Evolutionary conservation across 1,284 basidiomycete species (phyloP).

Genomic region (Flammula alnicola): DNA sequence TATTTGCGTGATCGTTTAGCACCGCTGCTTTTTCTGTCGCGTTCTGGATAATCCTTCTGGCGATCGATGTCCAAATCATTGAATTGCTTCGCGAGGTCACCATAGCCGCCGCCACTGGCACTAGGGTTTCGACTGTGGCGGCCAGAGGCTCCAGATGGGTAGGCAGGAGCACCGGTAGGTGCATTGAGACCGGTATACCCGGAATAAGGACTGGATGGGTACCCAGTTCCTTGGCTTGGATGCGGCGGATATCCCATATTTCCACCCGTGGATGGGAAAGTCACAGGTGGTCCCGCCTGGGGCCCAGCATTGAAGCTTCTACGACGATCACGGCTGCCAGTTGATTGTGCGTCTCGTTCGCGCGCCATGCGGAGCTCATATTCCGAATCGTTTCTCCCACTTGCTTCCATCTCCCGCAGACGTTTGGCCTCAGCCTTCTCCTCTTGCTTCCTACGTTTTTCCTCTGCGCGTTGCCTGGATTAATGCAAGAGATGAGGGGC

Average conservation of each 20-base stretch:
- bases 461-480: constrained; percentile 60
- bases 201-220: constrained; percentile 27
- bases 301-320: constrained; percentile 46
- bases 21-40: constrained; percentile 35
- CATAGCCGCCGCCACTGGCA: constrained; percentile 20
- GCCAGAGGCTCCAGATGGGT: constrained; percentile 21
- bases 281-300: constrained; percentile 24
- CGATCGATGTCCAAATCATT: constrained; percentile 42
- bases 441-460: constrained; percentile 58
- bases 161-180: constrained; percentile 16
- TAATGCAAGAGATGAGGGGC: not conserved
- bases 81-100: constrained; percentile 44
- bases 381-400: constrained; percentile 49
- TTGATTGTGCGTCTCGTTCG: constrained; percentile 51
- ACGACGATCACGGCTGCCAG: constrained; percentile 40
- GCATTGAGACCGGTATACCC: constrained; percentile 15
- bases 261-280: constrained; percentile 34
- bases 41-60: constrained; percentile 35
- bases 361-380: constrained; percentile 55
- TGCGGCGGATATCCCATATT: constrained; percentile 19
- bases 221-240: constrained; percentile 17
- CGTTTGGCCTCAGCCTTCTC: constrained; percentile 56
- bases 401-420: constrained; percentile 49
- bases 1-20: constrained; percentile 37
- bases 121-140: constrained; percentile 24